Conservation (phyloP, 495 filamentous ascomycete species). For the Cercophora newfieldiana region DNA sequence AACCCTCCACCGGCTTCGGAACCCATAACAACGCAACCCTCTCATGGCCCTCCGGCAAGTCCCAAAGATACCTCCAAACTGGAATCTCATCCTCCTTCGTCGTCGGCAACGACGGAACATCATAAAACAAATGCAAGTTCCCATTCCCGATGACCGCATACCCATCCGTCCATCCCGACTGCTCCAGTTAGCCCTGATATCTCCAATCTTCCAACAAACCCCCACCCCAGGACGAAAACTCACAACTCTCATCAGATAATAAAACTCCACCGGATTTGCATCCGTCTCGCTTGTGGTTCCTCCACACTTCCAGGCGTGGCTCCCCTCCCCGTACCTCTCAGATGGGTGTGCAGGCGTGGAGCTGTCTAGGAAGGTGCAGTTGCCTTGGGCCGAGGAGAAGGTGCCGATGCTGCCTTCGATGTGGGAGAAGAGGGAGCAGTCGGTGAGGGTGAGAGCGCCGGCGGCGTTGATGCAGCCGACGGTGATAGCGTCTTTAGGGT, state of each 20-base stretch:
- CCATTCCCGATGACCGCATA: conserved; percentile 38
- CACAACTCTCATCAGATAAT: not conserved
- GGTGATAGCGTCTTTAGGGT: conserved; percentile 7
- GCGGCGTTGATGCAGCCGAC: conserved; percentile 37
- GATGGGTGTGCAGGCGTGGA: not conserved
- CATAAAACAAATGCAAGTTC: conserved; percentile 36
- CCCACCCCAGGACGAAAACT: not conserved
- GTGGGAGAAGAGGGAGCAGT: conserved; percentile 36
- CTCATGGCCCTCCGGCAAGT: conserved; percentile 29
- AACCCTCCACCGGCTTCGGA: not conserved
- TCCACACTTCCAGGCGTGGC: not conserved
- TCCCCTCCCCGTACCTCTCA: not conserved
- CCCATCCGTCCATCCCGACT: conserved; percentile 25
- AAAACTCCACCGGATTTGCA: not conserved
- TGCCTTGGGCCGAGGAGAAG: conserved; percentile 29
- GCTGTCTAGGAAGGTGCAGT: conserved; percentile 36
- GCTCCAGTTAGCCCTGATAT: not conserved
- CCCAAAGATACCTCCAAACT: conserved; percentile 39
- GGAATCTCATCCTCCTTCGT: conserved; percentile 10
- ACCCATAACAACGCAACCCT: conserved; percentile 34
- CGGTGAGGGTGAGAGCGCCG: conserved; percentile 24
- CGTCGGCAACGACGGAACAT: conserved; percentile 25
- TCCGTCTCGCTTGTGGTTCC: not conserved
- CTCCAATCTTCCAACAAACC: too few relatives aligned
- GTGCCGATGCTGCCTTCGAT: conserved; percentile 28